Base-by-base conservation (phyloP, 2,329 filamentous ascomycete species). In the Diaporthe humulicola region DNA sequence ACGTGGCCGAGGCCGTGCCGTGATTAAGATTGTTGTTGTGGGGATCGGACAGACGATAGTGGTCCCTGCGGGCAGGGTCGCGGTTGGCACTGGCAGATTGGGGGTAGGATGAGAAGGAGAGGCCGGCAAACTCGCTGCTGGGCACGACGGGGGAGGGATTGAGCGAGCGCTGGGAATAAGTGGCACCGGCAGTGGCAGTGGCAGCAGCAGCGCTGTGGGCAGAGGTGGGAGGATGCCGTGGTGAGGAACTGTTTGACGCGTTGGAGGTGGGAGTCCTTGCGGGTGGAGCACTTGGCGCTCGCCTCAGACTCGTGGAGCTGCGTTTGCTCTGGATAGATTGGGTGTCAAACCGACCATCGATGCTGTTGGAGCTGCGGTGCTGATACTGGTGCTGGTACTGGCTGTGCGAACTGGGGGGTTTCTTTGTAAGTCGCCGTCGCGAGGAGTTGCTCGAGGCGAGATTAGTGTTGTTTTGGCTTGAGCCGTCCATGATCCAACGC, bases 381-480 rank as follows among this genome's bases (percentile, higher is more conserved):
- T 87, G 84, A 42, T 78, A 75, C 56, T 86, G 84, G 78, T 87
- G 84, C 78, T 87, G 84, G 50, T 78, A 76, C 56, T 86, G 84
- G 78, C 87, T 84, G 52, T 79, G 77, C 57, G 85, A 84, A 67
- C 88, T 83, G 30, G 86, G 89, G 74, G 89, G 89, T 82, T 90
- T 91, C 86, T 93, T 93, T 81, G 89, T 89, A 78, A 93, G 89
- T 82, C 85, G 87, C 84, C 90, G 90, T 84, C 91, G 90, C 78
- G 89, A 86, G 75, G 87, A 87, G 79, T 80, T 84, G 84, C 85
- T 84, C 84, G 85, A 85, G 81, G 84, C 82, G 78, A 83, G 80
- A 81, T 71, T 74, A 74, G 73, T 71, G 70, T 82, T 82, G 80
- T 83, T 83, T 79, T 82, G 84, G 81, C 82, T 83, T 71, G 79